Percentiles rank a stretch among this genome's conserved stretches.
Evolutionary conservation across 2,329 filamentous ascomycete species (phyloP).

Genomic region (Myriosclerotinia duriaeana): DNA sequence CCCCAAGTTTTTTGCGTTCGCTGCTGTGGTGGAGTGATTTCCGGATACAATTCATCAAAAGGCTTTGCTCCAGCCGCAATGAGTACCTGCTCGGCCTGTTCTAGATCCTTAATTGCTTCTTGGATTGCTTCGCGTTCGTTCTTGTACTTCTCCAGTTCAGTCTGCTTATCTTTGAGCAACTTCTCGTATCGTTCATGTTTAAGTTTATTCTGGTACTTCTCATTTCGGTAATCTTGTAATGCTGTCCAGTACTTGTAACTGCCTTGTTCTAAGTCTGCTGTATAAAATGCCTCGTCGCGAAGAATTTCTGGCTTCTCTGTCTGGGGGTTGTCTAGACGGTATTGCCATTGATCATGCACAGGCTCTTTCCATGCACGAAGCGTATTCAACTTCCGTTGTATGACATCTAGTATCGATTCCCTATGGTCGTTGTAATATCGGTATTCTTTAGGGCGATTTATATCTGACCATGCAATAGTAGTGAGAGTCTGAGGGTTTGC

Average conservation of each 20-base stretch:
- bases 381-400: conserved; percentile 52
- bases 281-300: conserved; percentile 50
- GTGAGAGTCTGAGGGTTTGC: conserved; percentile 62
- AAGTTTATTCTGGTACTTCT: conserved; percentile 39
- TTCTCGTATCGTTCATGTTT: conserved; percentile 36
- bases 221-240: conserved; percentile 26
- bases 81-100: conserved; percentile 55
- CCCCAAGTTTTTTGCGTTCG: neutral
- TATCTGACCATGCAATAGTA: conserved; percentile 31
- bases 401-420: conserved; percentile 59
- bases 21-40: conserved; percentile 38
- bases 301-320: conserved; percentile 36
- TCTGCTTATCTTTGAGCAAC: conserved; percentile 41
- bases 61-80: conserved; percentile 62
- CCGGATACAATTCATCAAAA: conserved; percentile 63
- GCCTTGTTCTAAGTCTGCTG: conserved; percentile 50
- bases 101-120: conserved; percentile 51
- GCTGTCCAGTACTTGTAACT: conserved; percentile 55
- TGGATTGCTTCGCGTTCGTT: conserved; percentile 56
- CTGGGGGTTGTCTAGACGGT: neutral
- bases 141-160: conserved; percentile 43
- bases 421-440: conserved; percentile 33
- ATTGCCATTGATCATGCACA: conserved; percentile 18
- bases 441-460: conserved; percentile 28
- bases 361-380: conserved; percentile 43